Conservation (phyloP, 345 rosid genomes). For the Hibiscus tridactylites region DNA sequence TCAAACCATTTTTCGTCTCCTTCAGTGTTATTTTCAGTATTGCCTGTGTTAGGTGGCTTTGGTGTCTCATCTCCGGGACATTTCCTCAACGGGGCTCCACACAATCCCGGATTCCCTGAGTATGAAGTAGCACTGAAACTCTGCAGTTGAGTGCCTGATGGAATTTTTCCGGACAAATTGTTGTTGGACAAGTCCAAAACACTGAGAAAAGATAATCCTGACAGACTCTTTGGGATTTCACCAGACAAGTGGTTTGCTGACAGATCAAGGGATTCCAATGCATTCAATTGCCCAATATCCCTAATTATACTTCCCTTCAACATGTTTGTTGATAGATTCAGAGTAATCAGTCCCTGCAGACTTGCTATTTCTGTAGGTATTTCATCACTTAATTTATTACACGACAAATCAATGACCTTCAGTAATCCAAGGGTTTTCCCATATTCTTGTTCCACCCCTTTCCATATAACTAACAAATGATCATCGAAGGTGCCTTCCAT, state of each 20-base stretch:
- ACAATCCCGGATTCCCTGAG: slow-evolving; percentile 4
- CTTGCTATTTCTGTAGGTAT: slow-evolving; percentile 6
- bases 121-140: slow-evolving; percentile 5
- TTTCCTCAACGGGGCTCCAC: slow-evolving; percentile 2
- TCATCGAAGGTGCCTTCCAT: not conserved
- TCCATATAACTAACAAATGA: not conserved
- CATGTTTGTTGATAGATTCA: slow-evolving; percentile 15
- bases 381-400: not conserved
- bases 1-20: not conserved
- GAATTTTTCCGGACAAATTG: slow-evolving; percentile 19
- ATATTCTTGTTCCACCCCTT: not conserved
- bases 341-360: not conserved
- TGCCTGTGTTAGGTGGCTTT: not conserved
- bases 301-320: slow-evolving; percentile 6
- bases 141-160: slow-evolving; percentile 5
- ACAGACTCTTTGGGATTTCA: not conserved
- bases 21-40: too few relatives aligned
- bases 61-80: not conserved
- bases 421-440: not conserved
- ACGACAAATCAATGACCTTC: not conserved
- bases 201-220: not conserved
- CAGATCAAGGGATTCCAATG: slow-evolving; percentile 11
- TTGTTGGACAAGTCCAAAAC: slow-evolving; percentile 13
- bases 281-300: not conserved
- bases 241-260: slow-evolving; percentile 10